These are phyloP conservation scores for Coriolopsis trogii DNA, from an alignment of 1,284 basidiomycete genomes.

Conservation along the genomic window DNA sequence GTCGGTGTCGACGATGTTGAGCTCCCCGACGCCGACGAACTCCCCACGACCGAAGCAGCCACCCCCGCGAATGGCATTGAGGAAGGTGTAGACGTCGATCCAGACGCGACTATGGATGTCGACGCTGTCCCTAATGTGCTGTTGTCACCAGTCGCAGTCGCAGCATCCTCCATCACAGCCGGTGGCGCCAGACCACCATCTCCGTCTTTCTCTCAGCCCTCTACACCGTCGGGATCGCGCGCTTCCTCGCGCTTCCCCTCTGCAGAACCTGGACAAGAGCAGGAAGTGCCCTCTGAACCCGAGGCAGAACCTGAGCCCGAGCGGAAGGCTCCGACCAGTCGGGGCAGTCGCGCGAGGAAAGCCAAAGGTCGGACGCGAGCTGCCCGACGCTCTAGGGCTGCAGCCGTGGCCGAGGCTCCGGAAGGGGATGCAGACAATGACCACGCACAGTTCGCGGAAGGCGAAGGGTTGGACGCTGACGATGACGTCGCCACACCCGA, in stretches of 20 bases:
- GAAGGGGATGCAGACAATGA: conserved; percentile 43
- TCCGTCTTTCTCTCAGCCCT: conserved; percentile 36
- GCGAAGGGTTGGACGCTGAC: conserved; percentile 28
- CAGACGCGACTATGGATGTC: conserved; percentile 34
- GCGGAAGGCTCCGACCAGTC: conserved; percentile 30
- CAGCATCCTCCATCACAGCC: conserved; percentile 53
- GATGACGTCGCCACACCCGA: conserved; percentile 27
- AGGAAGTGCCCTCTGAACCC: conserved; percentile 27
- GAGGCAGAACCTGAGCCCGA: conserved; percentile 31
- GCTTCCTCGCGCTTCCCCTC: conserved; percentile 49
- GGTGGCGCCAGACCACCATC: conserved; percentile 45
- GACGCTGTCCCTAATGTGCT: conserved; percentile 44
- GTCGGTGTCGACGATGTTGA: conserved; percentile 40
- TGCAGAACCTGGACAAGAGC: conserved; percentile 36
- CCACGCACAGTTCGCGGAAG: conserved; percentile 45
- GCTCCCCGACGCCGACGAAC: conserved; percentile 35
- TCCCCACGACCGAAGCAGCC: conserved; percentile 18
- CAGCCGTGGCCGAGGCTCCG: conserved; percentile 38
- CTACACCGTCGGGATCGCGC: conserved; percentile 36
- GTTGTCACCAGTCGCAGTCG: conserved; percentile 44
- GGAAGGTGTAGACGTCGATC: conserved; percentile 31
- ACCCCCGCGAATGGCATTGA: conserved; percentile 27
- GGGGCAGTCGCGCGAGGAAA: conserved; percentile 33
- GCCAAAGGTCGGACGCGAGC: conserved; percentile 23
- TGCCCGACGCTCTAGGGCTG: conserved; percentile 31